A percentile compares a stretch with the other conserved stretches of the same genome.
Conservation (phyloP, 1,139 yeast species). For the Candida tropicalis region DNA sequence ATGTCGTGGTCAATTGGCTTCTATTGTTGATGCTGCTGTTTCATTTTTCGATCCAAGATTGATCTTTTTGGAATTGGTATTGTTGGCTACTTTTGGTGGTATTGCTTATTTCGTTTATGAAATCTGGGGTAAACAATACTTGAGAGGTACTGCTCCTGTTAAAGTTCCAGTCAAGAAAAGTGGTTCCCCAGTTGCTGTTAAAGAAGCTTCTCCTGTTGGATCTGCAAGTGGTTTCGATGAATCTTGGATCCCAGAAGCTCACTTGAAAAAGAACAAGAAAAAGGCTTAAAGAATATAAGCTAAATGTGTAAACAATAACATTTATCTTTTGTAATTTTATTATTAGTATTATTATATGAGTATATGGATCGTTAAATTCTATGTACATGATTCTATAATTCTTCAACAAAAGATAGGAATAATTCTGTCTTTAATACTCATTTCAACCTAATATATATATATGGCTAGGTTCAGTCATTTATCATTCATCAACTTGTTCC, state of each 20-base stretch:
- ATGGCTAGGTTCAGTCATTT: no score
- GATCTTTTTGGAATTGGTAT: constrained; percentile 59
- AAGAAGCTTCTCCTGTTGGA: constrained; percentile 30
- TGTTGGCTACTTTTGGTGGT: constrained; percentile 53
- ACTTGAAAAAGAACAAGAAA: constrained; percentile 34
- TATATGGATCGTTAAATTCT: not conserved
- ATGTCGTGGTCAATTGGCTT: constrained; percentile 59
- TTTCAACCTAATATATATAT: not conserved
- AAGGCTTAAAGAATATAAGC: constrained; percentile 29
- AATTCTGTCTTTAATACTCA: not conserved
- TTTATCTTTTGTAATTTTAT: not conserved
- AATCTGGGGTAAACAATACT: constrained; percentile 46
- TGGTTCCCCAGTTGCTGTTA: constrained; percentile 26
- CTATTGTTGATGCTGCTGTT: constrained; percentile 65
- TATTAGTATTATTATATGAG: no score
- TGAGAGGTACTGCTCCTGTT: constrained; percentile 43
- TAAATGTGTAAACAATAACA: not conserved
- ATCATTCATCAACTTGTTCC: no score
- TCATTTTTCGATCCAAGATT: constrained; percentile 76
- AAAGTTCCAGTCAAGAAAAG: constrained; percentile 18
- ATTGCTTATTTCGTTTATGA: constrained; percentile 51
- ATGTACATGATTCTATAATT: not conserved
- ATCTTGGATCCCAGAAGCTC: constrained; percentile 41
- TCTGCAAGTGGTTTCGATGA: constrained; percentile 34
- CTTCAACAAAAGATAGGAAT: not conserved